Conservation (phyloP, 1,284 basidiomycete species). For the Naganishia sp. region DNA sequence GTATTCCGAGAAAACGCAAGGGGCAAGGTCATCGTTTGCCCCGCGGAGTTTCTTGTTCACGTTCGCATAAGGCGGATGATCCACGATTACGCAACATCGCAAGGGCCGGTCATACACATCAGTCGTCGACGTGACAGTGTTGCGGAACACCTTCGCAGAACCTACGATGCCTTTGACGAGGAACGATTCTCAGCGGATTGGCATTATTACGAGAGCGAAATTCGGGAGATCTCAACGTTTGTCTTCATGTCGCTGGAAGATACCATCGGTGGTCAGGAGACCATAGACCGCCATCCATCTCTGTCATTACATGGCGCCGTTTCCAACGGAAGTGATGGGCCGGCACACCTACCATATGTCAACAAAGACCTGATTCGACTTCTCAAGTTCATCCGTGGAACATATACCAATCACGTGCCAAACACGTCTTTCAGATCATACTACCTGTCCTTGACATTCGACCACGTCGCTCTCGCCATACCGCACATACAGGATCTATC, state of each 20-base stretch:
- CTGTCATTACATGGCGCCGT: conserved; percentile 17
- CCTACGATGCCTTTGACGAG: conserved; percentile 1
- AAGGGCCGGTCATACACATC: conserved; percentile 67
- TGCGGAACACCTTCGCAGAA: conserved; percentile 66
- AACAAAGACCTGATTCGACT: conserved; percentile 55
- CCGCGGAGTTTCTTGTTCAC: conserved; percentile 17
- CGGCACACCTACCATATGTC: conserved; percentile 19
- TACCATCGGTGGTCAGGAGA: conserved; percentile 23
- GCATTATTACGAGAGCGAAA: conserved; percentile 20
- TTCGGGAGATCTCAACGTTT: conserved; percentile 20
- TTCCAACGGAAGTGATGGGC: not conserved
- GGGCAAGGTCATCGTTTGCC: conserved; percentile 30
- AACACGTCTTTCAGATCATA: conserved; percentile 66
- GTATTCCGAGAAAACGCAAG: conserved; percentile 18
- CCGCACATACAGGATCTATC: conserved; percentile 67
- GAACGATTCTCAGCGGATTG: conserved; percentile 12
- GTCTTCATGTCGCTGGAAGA: conserved; percentile 27
- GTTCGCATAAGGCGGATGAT: conserved; percentile 59
- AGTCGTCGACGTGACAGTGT: conserved; percentile 65
- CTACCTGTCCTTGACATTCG: conserved; percentile 86
- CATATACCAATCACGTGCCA: conserved; percentile 62
- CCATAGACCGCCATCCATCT: conserved; percentile 18
- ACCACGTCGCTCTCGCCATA: conserved; percentile 70
- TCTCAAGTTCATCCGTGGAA: conserved; percentile 80
- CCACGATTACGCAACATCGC: conserved; percentile 62